Base-by-base conservation (phyloP, 2,329 filamentous ascomycete species). In the Calonectria henricotiae region DNA sequence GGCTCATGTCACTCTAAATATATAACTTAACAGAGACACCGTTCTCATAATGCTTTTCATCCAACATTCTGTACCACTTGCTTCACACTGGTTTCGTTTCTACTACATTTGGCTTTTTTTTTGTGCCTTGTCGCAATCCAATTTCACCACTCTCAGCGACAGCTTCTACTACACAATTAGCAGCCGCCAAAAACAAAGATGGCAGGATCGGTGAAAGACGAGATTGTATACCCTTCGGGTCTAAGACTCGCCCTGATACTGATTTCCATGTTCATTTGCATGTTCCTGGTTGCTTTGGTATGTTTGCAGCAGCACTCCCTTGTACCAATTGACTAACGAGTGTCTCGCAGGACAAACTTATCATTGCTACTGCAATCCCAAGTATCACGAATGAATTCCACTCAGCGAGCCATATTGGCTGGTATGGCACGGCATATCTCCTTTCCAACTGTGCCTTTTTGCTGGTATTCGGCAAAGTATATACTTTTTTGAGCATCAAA, bases 351-450 rank as follows among this genome's bases (percentile, higher is more conserved):
- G 65, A 67, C 58, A 62, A 49, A 17, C 85, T 85, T 4, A 87
- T 87, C 67, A 82, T 87, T n/a, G 83, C 84, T 3, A 87, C 85
- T 0, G 85, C 85, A 11, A 86, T 87, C 43, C 86, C 86, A 1
- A 83, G 83, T 43, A 87, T 87, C 69, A 87, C 86, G 1, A 82
- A 80, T 69, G 80, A 84, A 44, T 85, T 85, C 76, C 79, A 84
- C 51, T 78, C 82, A 43, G 79, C 87, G 8, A 78, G 80, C 13
- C 83, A 87, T 64, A 82, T 87, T 8, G 83, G 85, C 13, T 89
- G 88, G 88, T 89, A 89, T 72, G 86, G 86, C 2, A 82, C 84
- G 11, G 85, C 85, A 17, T 87, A 83, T 72, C 84, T 86, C 70
- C 75, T 86, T 37, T 82, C 82, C 11, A 62, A 58, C 9, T 64